phyloP scores from a whole-genome alignment of 768 basidiomycete species.

The Tulasnella sp. region DNA sequence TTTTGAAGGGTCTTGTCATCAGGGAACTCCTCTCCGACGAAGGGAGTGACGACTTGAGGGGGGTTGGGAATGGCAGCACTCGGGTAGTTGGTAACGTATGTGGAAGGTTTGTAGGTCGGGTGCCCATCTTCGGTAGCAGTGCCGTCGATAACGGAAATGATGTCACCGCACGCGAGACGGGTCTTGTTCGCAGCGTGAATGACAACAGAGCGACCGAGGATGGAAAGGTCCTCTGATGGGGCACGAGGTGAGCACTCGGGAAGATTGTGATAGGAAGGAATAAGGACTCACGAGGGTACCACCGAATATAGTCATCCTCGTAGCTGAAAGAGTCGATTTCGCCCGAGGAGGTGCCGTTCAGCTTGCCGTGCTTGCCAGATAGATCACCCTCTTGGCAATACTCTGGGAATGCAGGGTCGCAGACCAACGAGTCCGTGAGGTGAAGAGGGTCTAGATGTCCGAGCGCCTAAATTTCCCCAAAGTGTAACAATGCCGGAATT shows the following conservation, averaged over 20 bases:
- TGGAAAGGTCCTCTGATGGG: conserved; percentile 33
- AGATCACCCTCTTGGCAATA: conserved; percentile 29
- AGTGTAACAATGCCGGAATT: neutral
- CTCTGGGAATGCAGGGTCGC: conserved; percentile 18
- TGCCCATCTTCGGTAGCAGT: neutral
- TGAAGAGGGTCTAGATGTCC: conserved; percentile 23
- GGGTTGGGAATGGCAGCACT: too few species aligned
- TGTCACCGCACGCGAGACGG: conserved; percentile 25
- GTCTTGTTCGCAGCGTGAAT: conserved; percentile 34
- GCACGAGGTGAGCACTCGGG: neutral
- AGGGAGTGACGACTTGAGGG: too few species aligned
- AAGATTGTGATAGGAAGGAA: neutral
- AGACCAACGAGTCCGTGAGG: conserved; percentile 11
- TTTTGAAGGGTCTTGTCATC: too few species aligned
- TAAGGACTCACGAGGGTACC: conserved; percentile 29
- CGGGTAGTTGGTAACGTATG: conserved; percentile 19
- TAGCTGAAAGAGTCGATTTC: neutral
- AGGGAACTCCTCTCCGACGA: too few species aligned
- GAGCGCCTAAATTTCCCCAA: conserved; percentile 14
- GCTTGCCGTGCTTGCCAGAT: conserved; percentile 30
- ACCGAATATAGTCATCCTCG: conserved; percentile 18
- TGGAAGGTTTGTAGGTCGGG: conserved; percentile 4
- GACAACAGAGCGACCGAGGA: conserved; percentile 29
- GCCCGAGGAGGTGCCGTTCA: conserved; percentile 20
- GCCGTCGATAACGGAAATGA: conserved; percentile 22